Evolutionary conservation across 345 rosid species (phyloP).

Genomic region (Camelina laxa): DNA sequence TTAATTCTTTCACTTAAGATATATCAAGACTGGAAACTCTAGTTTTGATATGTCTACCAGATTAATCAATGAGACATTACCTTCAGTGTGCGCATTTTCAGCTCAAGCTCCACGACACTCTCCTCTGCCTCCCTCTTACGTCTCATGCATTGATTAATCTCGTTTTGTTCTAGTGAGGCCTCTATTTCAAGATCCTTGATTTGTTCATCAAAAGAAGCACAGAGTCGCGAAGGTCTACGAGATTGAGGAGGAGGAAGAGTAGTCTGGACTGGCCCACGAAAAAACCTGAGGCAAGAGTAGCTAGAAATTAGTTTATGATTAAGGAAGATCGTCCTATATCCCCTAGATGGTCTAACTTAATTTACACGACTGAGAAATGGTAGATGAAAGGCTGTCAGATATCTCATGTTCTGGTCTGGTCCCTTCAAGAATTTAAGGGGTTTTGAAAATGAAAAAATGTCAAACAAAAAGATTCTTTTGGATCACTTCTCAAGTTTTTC

Average conservation of each 20-base stretch:
- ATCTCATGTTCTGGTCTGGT: not conserved
- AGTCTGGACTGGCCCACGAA: conserved; percentile 85
- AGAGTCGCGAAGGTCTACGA: conserved; percentile 71
- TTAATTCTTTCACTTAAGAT: conserved; percentile 19
- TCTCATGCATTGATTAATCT: conserved; percentile 55
- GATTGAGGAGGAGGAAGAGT: conserved; percentile 68
- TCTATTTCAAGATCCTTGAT: conserved; percentile 67
- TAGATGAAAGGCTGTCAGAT: not conserved
- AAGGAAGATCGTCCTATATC: not conserved
- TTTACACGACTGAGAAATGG: not conserved
- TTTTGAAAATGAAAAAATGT: not conserved
- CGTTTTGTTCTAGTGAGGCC: conserved; percentile 44
- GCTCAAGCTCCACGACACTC: conserved; percentile 54
- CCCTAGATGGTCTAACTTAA: not conserved
- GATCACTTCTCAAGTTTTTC: conserved; percentile 7
- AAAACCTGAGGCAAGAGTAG: conserved; percentile 62
- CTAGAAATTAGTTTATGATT: conserved; percentile 14
- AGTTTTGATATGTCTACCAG: conserved; percentile 18
- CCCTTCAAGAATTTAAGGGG: not conserved
- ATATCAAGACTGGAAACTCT: conserved; percentile 9
- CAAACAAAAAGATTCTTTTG: conserved; percentile 2
- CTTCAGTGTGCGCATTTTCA: conserved; percentile 53
- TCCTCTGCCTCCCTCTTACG: conserved; percentile 64
- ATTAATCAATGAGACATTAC: conserved; percentile 44
- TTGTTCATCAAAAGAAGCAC: conserved; percentile 80